Base-by-base conservation (phyloP, 148 eudicot genomes). In the Fagopyrum esculentum region DNA sequence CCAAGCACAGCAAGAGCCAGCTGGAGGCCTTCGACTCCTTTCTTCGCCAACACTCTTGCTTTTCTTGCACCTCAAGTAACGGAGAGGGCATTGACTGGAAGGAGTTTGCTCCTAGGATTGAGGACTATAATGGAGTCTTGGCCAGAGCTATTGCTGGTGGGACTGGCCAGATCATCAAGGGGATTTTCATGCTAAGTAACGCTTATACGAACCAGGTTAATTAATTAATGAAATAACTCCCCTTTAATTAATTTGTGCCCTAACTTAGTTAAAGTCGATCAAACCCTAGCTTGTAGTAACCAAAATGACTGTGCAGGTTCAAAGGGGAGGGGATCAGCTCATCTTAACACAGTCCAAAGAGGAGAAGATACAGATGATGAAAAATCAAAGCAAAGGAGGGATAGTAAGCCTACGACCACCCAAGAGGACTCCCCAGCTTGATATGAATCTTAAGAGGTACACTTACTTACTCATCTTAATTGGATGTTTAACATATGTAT, bases 101-200 rank as follows among this genome's bases (percentile, higher is more conserved):
- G 60, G 96, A 91, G 74, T 94, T 87, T 83, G 97, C 98, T 15
- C 98, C 98, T 4, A 82, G 76, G 45, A 75, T 94, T 59, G 93
- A 90, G 43, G 83, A 82, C 61, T 94, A 94, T 77, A 94, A 94
- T 64, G 85, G 84, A 29, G 84, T 90, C 45, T 81, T 94, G 83
- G 98, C 97, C 5, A 89, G 85, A 83, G 97, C 98, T 3, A 94
- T 94, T 85, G 98, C 97, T 19, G 86, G 84, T 30, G 97, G 98
- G 35, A 94, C 98, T 45, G 97, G 98, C 35, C 96, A 91, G 46
- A 83, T 94, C 82, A 89, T 94, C 26, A 94, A 75, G 81, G 98
- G 98, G 26, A 91, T 94, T 74, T 94, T 94, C 78, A 87, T 35
- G 51, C 87, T 91, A 71, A 91, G 92, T 83, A 94, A 94, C 83